Evolutionary conservation across 2,329 filamentous ascomycete genomes (phyloP), one percentile per base, ranked within the genome.

Genomic region (Fusarium devonianum): DNA sequence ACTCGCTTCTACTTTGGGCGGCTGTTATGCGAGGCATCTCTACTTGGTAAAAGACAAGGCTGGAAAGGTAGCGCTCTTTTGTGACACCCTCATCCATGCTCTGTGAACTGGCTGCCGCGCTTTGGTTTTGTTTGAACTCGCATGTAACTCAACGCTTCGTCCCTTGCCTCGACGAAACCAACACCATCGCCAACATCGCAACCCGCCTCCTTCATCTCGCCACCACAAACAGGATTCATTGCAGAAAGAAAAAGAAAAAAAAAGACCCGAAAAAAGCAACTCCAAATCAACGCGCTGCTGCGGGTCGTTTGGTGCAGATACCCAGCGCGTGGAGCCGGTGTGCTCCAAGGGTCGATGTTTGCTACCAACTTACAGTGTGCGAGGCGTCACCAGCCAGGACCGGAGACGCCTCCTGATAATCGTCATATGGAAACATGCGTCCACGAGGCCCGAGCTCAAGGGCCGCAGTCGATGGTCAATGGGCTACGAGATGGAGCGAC

Each of bases 311-410:
- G 33, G 40, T 49, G 49, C 18, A 52, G 36, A 57, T 49, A 49
- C 32, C 26, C 32, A 60, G 39, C 18, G 34, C 49, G 35, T 47
- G 32, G 35, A 42, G 44, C 45, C 25, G 34, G 42, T 32, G 37
- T 53, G 45, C 41, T 41, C 19, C 21, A 46, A 13, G 17, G 18
- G 29, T 33, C 26, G 25, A 38, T 62, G 51, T 60, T 62, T 60
- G 53, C 53, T 30, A 37, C 38, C 33, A 19, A n/a, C 23, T 25
- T 49, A 57, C 60, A 58, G 52, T 64, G 56, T 64, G 60, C 32
- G 28, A 54, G 42, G 39, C 49, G 41, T 49, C 45, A 48, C 47
- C 26, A 14, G 28, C 32, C 28, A 49, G 33, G 35, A 17, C 46
- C 35, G 53, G 19, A 40, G 52, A 46, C 29, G 30, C 34, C 43